Evolutionary conservation across 2,329 filamentous ascomycete genomes (phyloP).

Genomic region (Aspergillus hiratsukae): DNA sequence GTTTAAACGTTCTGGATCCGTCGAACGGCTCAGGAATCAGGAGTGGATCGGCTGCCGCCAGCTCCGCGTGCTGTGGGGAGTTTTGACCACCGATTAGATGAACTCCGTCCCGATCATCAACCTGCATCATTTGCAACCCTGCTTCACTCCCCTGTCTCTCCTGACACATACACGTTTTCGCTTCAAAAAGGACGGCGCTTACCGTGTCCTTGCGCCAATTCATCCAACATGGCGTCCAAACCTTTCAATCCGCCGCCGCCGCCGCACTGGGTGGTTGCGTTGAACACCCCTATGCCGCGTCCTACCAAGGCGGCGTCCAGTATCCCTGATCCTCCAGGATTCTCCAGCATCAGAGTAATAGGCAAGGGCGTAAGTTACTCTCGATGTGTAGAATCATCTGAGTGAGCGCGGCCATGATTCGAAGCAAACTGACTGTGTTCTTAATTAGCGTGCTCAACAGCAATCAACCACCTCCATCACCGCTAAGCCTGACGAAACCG

Average conservation of each 20-base stretch:
- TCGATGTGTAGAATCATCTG: not conserved
- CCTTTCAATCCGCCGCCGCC: conserved; percentile 42
- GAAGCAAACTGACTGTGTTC: not conserved
- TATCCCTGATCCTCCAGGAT: conserved; percentile 84
- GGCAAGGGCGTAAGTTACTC: conserved; percentile 34
- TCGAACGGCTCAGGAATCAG: conserved; percentile 14
- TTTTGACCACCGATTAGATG: conserved; percentile 5
- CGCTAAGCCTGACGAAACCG: conserved; percentile 69
- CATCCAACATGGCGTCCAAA: conserved; percentile 17
- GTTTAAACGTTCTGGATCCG: not conserved
- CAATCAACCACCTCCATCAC: conserved; percentile 22
- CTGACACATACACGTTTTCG: conserved; percentile 1
- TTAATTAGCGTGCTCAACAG: conserved; percentile 29
- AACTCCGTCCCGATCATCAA: not conserved
- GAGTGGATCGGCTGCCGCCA: conserved; percentile 19
- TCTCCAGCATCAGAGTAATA: conserved; percentile 50
- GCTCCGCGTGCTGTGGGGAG: conserved; percentile 27
- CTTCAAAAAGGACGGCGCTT: not conserved
- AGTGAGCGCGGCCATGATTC: not conserved
- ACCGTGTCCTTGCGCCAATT: conserved; percentile 5
- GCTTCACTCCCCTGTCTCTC: not conserved
- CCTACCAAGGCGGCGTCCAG: conserved; percentile 55
- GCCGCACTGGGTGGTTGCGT: conserved; percentile 78
- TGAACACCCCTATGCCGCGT: conserved; percentile 67
- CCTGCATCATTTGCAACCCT: not conserved